Evolutionary conservation across 345 rosid species (phyloP).

Genomic region (Eucalyptus pauciflora): DNA sequence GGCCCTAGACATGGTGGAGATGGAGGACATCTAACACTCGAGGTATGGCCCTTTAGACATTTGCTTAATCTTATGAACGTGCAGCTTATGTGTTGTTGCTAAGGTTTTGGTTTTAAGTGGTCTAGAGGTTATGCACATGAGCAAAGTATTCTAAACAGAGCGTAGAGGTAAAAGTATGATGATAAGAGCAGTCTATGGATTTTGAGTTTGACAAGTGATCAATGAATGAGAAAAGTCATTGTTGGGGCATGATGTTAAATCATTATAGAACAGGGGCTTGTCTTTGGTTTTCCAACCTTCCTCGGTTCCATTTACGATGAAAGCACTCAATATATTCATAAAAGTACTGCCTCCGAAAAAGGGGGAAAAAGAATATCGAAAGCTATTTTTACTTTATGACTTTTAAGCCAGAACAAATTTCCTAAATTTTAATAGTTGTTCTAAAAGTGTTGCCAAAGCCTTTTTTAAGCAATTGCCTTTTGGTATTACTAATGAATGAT

Average conservation of each 20-base stretch:
- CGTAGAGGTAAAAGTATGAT: neutral
- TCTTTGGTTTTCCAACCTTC: too few relatives aligned
- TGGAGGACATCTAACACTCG: neutral
- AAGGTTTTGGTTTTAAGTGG: neutral
- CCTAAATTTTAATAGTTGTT: too few relatives aligned
- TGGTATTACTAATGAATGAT: too few relatives aligned
- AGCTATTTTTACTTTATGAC: too few relatives aligned
- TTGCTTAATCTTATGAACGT: neutral
- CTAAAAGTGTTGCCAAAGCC: too few relatives aligned
- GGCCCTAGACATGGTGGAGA: neutral
- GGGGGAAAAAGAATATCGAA: too few relatives aligned
- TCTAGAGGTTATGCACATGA: neutral
- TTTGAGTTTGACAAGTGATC: neutral
- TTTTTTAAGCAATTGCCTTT: too few relatives aligned
- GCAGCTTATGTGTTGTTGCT: neutral
- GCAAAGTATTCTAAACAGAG: neutral
- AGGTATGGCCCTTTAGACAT: neutral
- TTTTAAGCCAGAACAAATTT: too few relatives aligned
- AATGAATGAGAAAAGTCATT: neutral
- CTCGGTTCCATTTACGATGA: too few relatives aligned
- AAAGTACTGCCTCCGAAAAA: neutral
- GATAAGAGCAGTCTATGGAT: neutral
- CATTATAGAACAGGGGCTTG: neutral
- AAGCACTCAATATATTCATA: too few relatives aligned
- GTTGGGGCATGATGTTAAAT: neutral